Evolutionary conservation across 1,139 yeast species (phyloP), one percentile per base, ranked within the genome.

Genomic region (Zygosaccharomyces sapae): DNA sequence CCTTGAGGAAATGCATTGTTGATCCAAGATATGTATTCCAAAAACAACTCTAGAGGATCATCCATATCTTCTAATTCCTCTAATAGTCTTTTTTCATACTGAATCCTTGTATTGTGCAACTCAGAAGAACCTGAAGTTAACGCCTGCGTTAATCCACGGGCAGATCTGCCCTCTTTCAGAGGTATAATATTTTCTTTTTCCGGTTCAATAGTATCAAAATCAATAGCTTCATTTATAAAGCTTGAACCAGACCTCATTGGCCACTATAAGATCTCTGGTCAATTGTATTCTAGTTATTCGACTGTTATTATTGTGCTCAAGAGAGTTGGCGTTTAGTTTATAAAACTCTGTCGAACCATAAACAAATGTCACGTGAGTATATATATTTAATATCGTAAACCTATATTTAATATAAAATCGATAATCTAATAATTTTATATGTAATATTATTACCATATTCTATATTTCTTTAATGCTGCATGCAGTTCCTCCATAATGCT

Each of bases 131-230:
- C 65, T 7, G 61, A 47, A 3, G 66, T 55, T 33, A 83, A 70
- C 1, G 80, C 66, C 38, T 71, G 68, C 1, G 77, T 77, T 35
- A 89, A 69, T 16, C 80, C 76, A 12, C 70, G 58, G 0, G 82
- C 95, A 0, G 92, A 79, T 43, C 92, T 71, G 2, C 97, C 97
- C 12, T 79, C 81, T 2, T 71, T 70, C 24, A 81, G 58, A 0
- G 95, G 89, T 55, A 76, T 75, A 3, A 89, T 83, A 60, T 89
- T 89, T 65, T 89, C 97, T 66, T 89, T 89, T 48, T 85, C 83
- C 20, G 70, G 69, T 61, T 87, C 95, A 35, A 88, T 70, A 31
- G 71, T 61, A 19, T 76, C 73, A 53, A 80, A 79, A 44, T 76
- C 74, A 3, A 76, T 47, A 12, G 43, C 18, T 12, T 13, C 42